These are phyloP conservation scores for Monilinia vaccinii-corymbosi DNA, from an alignment of 2,329 filamentous ascomycete genomes.

Conservation along the genomic window DNA sequence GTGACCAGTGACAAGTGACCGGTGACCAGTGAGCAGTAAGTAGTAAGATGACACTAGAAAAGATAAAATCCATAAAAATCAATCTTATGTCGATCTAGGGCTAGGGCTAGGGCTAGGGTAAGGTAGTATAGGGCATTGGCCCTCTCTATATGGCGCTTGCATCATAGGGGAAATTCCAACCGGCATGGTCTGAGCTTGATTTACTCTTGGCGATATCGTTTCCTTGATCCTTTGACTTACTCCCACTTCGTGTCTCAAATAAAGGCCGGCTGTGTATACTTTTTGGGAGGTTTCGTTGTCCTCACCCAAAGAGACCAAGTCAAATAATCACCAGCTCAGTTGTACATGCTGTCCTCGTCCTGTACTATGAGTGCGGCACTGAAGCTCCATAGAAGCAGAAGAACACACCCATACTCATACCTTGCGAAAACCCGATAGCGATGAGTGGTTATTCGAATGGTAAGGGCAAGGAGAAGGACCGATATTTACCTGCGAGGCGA, in stretches of 20 bases:
- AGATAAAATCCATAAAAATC: no score
- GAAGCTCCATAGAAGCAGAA: constrained; percentile 5
- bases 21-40: background rate
- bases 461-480: constrained; percentile 7
- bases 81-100: no score
- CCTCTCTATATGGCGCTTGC: background rate
- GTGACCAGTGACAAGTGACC: background rate
- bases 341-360: background rate
- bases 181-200: background rate
- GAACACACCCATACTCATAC: background rate
- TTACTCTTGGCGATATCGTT: background rate
- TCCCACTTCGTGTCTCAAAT: no score
- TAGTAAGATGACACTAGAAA: background rate
- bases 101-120: background rate
- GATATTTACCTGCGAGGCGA: constrained; percentile 5
- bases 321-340: background rate
- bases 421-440: background rate
- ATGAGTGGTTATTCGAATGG: constrained; percentile 9
- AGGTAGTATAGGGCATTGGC: background rate
- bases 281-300: background rate
- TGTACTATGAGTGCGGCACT: constrained; percentile 4
- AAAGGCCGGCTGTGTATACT: no score
- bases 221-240: background rate
- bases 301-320: no score
- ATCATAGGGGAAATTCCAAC: background rate